Evolutionary conservation across 2,329 filamentous ascomycete species (phyloP), one percentile per base, ranked within the genome.

Genomic region (Aspergillus fructus): DNA sequence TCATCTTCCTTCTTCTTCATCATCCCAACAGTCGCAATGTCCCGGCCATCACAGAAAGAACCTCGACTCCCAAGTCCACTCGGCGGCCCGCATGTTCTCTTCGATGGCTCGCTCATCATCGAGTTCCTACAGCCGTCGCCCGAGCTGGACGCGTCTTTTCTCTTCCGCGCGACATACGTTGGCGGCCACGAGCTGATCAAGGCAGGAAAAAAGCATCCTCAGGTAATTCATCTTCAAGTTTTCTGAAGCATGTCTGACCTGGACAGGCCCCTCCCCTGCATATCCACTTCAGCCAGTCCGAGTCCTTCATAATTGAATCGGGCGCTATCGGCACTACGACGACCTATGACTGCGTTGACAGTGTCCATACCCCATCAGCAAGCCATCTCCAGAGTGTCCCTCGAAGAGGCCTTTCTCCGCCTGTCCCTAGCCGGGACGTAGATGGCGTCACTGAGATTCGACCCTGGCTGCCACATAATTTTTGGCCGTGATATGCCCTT

Each of bases 81-180:
- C 3, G 56, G 56, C 11, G 51, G 56, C 12, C 56, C 56, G 2
- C 56, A 58, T 41, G 39, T 30, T 21, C 40, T 58, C 17, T 58
- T 58, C 47, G 47, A 49, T 34, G 56, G 51, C 51, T 58, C 56
- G 11, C 55, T 58, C n/a, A 47, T 51, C 40, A 40, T 55, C 41
- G 56, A 58, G 34, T 58, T 58, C 30, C 42, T 58, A 17, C 56
- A 58, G 23, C 41, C 48, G 8, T 21, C 47, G 15, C 47, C 51
- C 2, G 56, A 47, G 11, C 52, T 58, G 17, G 37, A 58, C 9
- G 56, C 56, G 24, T 52, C 56, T 0, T 47, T 58, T 5, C n/a
- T 58, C 21, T 51, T 58, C 47, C 56, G 56, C 40, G 56, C 51
- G 33, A 58, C 56, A 5, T 58, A 58, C 12, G 24, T 41, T 3